Conservation (phyloP, 768 basidiomycete genomes). For the Lactarius tabidus region DNA sequence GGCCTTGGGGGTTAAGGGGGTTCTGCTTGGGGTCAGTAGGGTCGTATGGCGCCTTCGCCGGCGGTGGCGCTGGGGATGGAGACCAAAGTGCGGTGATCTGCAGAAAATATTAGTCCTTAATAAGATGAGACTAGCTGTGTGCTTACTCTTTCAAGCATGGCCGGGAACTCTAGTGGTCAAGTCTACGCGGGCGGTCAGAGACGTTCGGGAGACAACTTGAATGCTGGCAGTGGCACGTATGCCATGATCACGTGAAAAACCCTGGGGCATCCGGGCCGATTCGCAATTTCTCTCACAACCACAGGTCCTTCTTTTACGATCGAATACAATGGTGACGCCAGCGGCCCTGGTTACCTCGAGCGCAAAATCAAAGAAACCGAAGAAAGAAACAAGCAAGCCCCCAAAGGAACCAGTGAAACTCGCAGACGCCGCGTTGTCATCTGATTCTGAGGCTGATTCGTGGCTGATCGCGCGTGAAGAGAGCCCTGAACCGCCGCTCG, state of each 20-base stretch:
- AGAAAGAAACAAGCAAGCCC: background rate
- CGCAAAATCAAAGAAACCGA: background rate
- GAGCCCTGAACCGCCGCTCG: background rate
- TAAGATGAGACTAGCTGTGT: background rate
- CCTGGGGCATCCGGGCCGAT: background rate
- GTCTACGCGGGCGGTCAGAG: background rate
- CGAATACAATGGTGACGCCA: background rate
- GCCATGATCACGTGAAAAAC: background rate
- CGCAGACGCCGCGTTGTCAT: background rate
- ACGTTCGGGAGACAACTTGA: no score
- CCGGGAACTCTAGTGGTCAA: background rate
- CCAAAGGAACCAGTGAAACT: background rate
- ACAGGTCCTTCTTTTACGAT: no score
- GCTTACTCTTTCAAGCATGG: constrained; percentile 19
- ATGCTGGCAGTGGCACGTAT: no score
- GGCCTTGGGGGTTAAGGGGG: constrained; percentile 87
- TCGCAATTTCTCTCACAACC: no score
- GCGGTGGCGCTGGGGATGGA: constrained; percentile 32
- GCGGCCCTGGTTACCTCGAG: background rate
- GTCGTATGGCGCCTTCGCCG: constrained; percentile 44
- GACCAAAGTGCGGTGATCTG: constrained; percentile 43
- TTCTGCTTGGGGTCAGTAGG: constrained; percentile 77
- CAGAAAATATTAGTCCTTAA: no score
- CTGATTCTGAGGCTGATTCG: background rate
- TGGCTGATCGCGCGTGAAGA: background rate